Base-by-base conservation (phyloP, 306 rosid genomes). In the Dryas alaskensis region DNA sequence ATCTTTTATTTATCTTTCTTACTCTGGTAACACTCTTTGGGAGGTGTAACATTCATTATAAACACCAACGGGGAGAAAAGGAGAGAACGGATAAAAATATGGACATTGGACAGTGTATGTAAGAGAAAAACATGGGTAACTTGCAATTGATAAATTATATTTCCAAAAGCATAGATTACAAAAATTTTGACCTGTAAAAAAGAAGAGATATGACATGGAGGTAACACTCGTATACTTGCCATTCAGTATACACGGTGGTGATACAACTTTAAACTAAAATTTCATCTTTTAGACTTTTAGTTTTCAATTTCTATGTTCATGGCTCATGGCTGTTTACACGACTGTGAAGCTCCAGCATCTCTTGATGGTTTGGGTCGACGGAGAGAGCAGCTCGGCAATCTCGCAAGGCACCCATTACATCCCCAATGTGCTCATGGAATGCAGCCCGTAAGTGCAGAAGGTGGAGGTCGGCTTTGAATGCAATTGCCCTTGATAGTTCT, bases 361-460 rank as follows among this genome's bases (percentile, higher is more conserved):
- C 96, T 86, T 86, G 97, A 81, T 90, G 97, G 78, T 87, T 92
- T 2, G 98, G 98, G 53, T 92, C 98, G 40, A 92, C 92, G 1
- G 97, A 92, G 46, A 92, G 97, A 9, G 98, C 98, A 9, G 98
- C 98, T 67, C 97, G 91, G 80, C 98, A 92, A 79, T 92, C 97
- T 67, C 97, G 84, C 39, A 90, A 69, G 19, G 97, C 98, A 66
- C 92, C 91, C 50, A 83, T 60, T 3, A 86, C 95, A 47, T 92
- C 91, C 8, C 93, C 93, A 16, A 80, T 79, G 86, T 92, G 98
- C 83, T 92, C 98, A 59, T 89, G 98, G 84, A 92, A 92, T 25
- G 95, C 97, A 7, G 98, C 98, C 45, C 97, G 86, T 4, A 92
- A 86, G 77, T 92, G 98, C 67, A 92, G 85, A 75, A 92, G 97